These are phyloP conservation scores for Pluteus cervinus DNA, from an alignment of 768 basidiomycete genomes.

Conservation along the genomic window DNA sequence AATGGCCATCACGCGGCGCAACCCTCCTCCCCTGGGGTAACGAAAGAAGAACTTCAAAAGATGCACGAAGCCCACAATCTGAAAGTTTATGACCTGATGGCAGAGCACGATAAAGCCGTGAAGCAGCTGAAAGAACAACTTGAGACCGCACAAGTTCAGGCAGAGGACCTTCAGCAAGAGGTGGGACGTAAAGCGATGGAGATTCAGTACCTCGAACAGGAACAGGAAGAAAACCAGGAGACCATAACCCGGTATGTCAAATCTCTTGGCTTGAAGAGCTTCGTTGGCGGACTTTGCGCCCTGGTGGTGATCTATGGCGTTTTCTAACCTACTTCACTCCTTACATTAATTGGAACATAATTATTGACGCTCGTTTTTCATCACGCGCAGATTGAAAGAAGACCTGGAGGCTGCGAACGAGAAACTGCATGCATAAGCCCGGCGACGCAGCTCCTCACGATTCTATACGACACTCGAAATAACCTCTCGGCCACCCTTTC, in stretches of 20 bases:
- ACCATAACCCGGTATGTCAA: slow-evolving; percentile 74
- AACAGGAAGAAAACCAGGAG: slow-evolving; percentile 72
- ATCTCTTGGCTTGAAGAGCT: slow-evolving; percentile 53
- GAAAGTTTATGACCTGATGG: slow-evolving; percentile 70
- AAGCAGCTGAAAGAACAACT: slow-evolving; percentile 52
- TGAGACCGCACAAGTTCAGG: slow-evolving; percentile 40
- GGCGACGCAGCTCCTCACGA: too few relatives aligned
- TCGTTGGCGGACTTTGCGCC: slow-evolving; percentile 43
- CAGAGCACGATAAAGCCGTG: slow-evolving; percentile 55
- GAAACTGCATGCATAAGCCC: slow-evolving; percentile 32
- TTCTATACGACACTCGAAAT: too few relatives aligned
- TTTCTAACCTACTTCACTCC: slow-evolving; percentile 27
- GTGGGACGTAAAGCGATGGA: slow-evolving; percentile 73
- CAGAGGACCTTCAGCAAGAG: slow-evolving; percentile 53
- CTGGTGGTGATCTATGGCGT: slow-evolving; percentile 52
- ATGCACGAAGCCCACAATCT: slow-evolving; percentile 82
- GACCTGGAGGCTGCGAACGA: slow-evolving; percentile 49
- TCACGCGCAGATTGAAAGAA: slow-evolving; percentile 56
- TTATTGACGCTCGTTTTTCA: slow-evolving; percentile 30
- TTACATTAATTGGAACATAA: slow-evolving; percentile 19
- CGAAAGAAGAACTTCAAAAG: slow-evolving; percentile 71
- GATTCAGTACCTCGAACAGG: slow-evolving; percentile 72
- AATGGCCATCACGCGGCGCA: slow-evolving; percentile 41
- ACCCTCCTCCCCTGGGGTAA: slow-evolving; percentile 43
- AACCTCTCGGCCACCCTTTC: background rate